Evolutionary conservation across 768 basidiomycete species (phyloP).

Genomic region (Panellus pusillus): DNA sequence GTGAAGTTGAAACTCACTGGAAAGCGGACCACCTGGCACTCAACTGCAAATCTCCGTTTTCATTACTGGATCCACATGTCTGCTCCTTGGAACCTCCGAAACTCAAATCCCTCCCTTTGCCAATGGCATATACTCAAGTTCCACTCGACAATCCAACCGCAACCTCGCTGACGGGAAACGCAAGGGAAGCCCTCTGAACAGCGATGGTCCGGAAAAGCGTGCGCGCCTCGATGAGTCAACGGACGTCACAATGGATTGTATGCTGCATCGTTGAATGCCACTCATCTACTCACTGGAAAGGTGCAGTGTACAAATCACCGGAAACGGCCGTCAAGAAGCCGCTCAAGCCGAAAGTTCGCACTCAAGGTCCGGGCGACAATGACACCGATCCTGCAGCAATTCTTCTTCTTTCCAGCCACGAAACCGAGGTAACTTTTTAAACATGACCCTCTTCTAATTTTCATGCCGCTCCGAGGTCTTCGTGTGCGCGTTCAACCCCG

Average conservation of each 20-base stretch:
- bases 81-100: slow-evolving; percentile 56
- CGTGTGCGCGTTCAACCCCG: slow-evolving; percentile 78
- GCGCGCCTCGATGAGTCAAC: slow-evolving; percentile 53
- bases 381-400: slow-evolving; percentile 42
- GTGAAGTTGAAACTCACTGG: slow-evolving; percentile 85
- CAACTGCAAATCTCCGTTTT: slow-evolving; percentile 71
- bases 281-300: slow-evolving; percentile 3
- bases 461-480: slow-evolving; percentile 56
- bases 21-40: slow-evolving; percentile 57
- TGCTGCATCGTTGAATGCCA: slow-evolving; percentile 31
- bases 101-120: slow-evolving; percentile 22
- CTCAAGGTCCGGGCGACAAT: slow-evolving; percentile 44
- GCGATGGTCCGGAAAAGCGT: slow-evolving; percentile 65
- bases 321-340: slow-evolving; percentile 25
- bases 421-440: slow-evolving; percentile 48
- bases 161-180: slow-evolving; percentile 38
- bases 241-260: slow-evolving; percentile 40
- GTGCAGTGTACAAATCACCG: slow-evolving; percentile 9
- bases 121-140: slow-evolving; percentile 6
- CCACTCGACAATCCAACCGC: slow-evolving; percentile 9
- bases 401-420: slow-evolving; percentile 56
- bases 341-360: slow-evolving; percentile 34
- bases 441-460: neutral
- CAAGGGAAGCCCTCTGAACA: slow-evolving; percentile 44
- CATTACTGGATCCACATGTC: slow-evolving; percentile 71